A percentile compares a stretch with the other conserved stretches of the same genome.
Conservation (phyloP, 148 eudicot species). For the Silene uniflora region DNA sequence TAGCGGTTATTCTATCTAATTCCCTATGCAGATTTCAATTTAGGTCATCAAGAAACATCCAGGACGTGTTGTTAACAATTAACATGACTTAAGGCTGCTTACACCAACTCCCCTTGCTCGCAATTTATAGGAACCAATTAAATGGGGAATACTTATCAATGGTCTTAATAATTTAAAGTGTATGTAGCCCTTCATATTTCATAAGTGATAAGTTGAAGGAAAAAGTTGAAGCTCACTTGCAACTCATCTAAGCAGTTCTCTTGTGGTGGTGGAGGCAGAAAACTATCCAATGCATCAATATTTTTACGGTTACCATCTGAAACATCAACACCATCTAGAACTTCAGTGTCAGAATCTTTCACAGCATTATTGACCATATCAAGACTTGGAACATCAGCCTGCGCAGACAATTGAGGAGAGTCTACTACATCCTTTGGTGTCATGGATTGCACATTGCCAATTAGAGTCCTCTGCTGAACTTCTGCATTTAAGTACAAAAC, state of each 20-base stretch:
- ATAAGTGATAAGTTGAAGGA: not conserved
- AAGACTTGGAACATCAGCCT: conserved; percentile 32
- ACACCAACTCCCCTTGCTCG: too few species aligned
- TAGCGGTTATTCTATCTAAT: too few species aligned
- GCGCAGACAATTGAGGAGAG: conserved; percentile 46
- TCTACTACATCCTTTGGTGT: conserved; percentile 41
- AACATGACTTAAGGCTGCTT: too few species aligned
- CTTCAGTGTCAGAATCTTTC: conserved; percentile 39
- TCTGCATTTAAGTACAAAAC: conserved; percentile 30
- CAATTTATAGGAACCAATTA: too few species aligned
- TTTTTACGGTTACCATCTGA: conserved; percentile 37
- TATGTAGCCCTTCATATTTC: not conserved
- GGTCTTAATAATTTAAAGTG: not conserved
- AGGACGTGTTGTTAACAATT: too few species aligned
- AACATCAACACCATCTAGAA: conserved; percentile 31
- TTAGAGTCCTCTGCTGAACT: conserved; percentile 29
- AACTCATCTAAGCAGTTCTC: conserved; percentile 63
- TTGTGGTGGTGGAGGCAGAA: conserved; percentile 68
- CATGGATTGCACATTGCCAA: conserved; percentile 26
- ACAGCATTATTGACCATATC: conserved; percentile 29
- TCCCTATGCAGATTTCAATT: too few species aligned
- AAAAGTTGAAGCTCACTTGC: conserved; percentile 44
- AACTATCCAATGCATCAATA: conserved; percentile 51
- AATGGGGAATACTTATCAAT: too few species aligned
- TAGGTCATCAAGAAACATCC: too few species aligned